These are phyloP conservation scores for Neofusicoccum parvum DNA, from an alignment of 2,329 filamentous ascomycete genomes.

Conservation along the genomic window DNA sequence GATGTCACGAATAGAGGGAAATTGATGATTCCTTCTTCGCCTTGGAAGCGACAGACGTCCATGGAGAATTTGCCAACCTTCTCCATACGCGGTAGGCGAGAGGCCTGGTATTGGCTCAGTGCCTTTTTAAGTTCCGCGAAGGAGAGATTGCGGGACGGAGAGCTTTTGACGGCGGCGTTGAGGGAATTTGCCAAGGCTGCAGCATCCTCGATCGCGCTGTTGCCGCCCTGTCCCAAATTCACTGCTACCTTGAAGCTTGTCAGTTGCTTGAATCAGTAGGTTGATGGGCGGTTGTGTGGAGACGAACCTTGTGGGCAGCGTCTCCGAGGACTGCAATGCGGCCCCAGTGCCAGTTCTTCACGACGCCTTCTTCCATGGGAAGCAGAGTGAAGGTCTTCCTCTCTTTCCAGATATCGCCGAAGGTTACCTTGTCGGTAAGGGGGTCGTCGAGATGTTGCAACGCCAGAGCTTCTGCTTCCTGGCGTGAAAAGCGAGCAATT, in stretches of 20 bases:
- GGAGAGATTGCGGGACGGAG: neutral
- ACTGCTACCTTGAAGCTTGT: neutral
- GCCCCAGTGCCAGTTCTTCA: constrained; percentile 20
- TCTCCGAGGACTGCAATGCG: constrained; percentile 22
- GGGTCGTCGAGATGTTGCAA: constrained; percentile 29
- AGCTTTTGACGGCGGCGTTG: constrained; percentile 4
- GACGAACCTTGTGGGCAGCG: constrained; percentile 22
- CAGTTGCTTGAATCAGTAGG: neutral
- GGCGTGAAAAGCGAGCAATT: constrained; percentile 34
- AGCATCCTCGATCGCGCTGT: constrained; percentile 45
- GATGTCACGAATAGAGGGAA: neutral
- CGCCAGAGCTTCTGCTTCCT: constrained; percentile 34
- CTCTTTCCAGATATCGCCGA: constrained; percentile 39
- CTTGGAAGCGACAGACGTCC: neutral
- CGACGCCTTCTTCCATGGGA: constrained; percentile 23
- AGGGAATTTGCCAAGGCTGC: constrained; percentile 39
- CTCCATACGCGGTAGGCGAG: neutral
- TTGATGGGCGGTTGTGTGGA: neutral
- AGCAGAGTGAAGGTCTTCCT: constrained; percentile 28
- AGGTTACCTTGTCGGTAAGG: constrained; percentile 32
- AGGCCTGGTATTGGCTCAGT: neutral
- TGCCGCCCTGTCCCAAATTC: constrained; percentile 42
- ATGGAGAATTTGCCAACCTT: neutral
- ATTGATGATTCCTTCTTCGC: neutral
- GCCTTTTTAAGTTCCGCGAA: neutral